Evolutionary conservation across 495 filamentous ascomycete genomes (phyloP), one percentile per base, ranked within the genome.

Genomic region (Daldinia bambusicola): DNA sequence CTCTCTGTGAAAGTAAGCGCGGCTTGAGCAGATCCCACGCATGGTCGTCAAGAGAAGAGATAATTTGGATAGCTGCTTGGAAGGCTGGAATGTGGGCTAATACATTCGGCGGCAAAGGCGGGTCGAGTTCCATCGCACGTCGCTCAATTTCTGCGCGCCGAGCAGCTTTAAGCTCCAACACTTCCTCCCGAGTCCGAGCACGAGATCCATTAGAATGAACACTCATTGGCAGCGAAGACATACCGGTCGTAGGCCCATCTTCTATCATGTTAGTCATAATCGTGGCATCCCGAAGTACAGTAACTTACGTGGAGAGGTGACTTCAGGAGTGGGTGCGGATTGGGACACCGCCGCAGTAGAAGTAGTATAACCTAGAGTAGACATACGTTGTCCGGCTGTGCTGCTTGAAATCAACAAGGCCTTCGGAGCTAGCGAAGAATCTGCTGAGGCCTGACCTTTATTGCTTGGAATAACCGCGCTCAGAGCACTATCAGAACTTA

Each of bases 21-120:
- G 89, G 89, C 67, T 88, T 86, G 3, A 93, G 80, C 30, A 88
- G 71, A 48, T 86, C 80, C 91, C 91, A 93, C 0, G 85, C 87
- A 20, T 80, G 76, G 50, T 92, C 90, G 66, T 85, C 87, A 50
- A 94, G 78, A 31, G 87, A 86, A 18, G 83, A 79, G 14, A 86
- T 83, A 50, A 92, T 91, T 41, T 91, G 87, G 38, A 89, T 83
- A 13, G 92, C 89, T 13, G 89, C 89, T 68, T 90, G 86, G 67
- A 91, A 93, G 0, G 90, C 86, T 8, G 89, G 85, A 74, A 93
- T 90, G 63, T 89, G 88, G 41, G 81, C 81, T 38, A 93, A 80
- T 13, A 92, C 78, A 63, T 81, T 80, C 34, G 88, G 75, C 22
- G 77, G 71, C 45, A 94, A 74, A 16, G 91, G 89, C 13, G 91